Base-by-base conservation (phyloP, 257 asterid genomes). In the Plectranthus barbatus region DNA sequence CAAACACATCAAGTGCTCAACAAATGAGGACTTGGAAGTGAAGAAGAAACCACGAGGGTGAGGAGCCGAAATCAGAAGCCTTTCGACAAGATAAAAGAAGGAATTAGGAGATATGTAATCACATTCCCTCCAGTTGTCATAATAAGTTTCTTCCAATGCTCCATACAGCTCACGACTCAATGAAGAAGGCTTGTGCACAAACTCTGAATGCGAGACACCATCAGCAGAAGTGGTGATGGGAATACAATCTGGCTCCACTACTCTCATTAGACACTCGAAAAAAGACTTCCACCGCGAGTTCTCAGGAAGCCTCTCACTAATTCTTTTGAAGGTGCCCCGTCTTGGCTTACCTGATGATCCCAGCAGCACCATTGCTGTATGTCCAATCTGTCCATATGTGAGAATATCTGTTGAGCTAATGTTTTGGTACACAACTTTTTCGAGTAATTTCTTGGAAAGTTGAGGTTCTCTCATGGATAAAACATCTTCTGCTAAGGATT, bases 21-120 rank as follows among this genome's bases (percentile, higher is more conserved):
- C 31, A 10, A 84, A 79, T 0, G 85, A 58, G 3, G 87, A 82
- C 56, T 81, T 87, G 20, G 81, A 58, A 0, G 85, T 52, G 73
- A 64, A 84, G n/a, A n/a, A n/a, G 59, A 77, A 77, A 9, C 74
- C 78, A 1, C n/a, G 37, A 12, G 74, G 48, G 52, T 52, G 79
- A 45, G 81, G 83, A 54, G 62, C 77, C 70, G 73, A 8, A 19
- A 82, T 53, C 65, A 84, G 6, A 5, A 82, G 78, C 17, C 86
- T 80, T 56, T 84, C 95, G 26, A 82, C 42, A 11, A 87, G 81
- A 79, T 80, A 80, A 18, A 83, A 53, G 81, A 87, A 87, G 62
- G 86, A 82, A 37, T 48, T 18, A 0, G 93, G 95, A 36, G 93
- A 74, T 26, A 84, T 77, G 9, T 56, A 80, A 70, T 80, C 82